Percentiles rank a stretch among this genome's conserved stretches.
Evolutionary conservation across 306 rosid genomes (phyloP).

Genomic region (Corylus avellana): DNA sequence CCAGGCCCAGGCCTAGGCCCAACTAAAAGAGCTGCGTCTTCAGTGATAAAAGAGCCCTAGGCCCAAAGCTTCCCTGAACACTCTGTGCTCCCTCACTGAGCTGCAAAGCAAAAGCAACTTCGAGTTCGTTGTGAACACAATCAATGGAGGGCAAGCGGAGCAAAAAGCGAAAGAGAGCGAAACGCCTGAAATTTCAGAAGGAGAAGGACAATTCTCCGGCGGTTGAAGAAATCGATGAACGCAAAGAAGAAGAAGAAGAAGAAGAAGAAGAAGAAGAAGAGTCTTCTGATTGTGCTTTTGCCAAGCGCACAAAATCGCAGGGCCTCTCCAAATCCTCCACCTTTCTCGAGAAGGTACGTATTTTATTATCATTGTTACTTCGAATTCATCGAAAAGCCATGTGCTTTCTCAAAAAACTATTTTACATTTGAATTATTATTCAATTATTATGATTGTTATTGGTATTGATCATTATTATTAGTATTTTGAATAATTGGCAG

Average conservation of each 20-base stretch:
- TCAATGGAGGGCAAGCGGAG: conserved; percentile 43
- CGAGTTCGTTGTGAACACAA: not conserved
- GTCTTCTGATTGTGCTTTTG: conserved; percentile 29
- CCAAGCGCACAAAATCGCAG: conserved; percentile 34
- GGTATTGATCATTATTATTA: not conserved
- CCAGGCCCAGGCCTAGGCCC: not conserved
- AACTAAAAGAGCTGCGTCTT: not conserved
- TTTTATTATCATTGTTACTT: not conserved
- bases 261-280: not conserved
- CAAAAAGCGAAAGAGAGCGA: conserved; percentile 56
- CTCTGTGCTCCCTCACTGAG: not conserved
- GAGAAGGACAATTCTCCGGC: not conserved
- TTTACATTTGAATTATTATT: not conserved
- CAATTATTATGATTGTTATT: not conserved
- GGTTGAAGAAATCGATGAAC: conserved; percentile 11
- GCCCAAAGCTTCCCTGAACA: not conserved
- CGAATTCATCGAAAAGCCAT: not conserved
- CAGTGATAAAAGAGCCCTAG: not conserved
- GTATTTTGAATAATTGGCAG: conserved; percentile 33
- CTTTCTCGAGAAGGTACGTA: conserved; percentile 64
- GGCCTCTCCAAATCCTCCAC: conserved; percentile 45
- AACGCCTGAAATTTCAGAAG: conserved; percentile 18
- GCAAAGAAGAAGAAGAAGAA: not conserved
- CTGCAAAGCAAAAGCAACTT: not conserved
- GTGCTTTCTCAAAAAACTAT: not conserved